Conservation (phyloP, 2,329 filamentous ascomycete species). For the Ceratocystis smalleyi region DNA sequence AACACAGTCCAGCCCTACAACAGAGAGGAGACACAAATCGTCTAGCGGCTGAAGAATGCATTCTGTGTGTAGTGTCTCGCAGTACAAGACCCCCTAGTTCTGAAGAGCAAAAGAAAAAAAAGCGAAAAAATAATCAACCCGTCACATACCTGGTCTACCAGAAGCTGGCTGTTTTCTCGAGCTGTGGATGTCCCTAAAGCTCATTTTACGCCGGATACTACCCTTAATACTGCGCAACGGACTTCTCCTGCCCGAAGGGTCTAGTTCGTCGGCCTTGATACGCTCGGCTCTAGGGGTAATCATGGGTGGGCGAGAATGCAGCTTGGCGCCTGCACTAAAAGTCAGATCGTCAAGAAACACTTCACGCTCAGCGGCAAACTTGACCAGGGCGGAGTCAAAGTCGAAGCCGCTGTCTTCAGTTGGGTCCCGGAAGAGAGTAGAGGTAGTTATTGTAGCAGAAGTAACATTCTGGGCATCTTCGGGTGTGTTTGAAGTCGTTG, state of each 20-base stretch:
- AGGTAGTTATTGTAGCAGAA: slow-evolving; percentile 17
- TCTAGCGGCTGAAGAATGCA: neutral
- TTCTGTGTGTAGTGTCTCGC: neutral
- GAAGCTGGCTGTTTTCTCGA: slow-evolving; percentile 70
- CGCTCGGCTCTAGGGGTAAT: slow-evolving; percentile 68
- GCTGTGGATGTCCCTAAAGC: slow-evolving; percentile 89
- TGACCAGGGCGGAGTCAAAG: slow-evolving; percentile 82
- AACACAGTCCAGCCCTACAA: neutral
- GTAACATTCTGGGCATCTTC: neutral
- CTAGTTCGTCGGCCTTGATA: slow-evolving; percentile 58
- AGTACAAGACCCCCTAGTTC: neutral
- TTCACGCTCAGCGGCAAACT: slow-evolving; percentile 91
- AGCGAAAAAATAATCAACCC: neutral
- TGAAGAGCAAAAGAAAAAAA: neutral
- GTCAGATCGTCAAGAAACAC: slow-evolving; percentile 84
- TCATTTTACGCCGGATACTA: slow-evolving; percentile 82
- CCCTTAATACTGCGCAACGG: slow-evolving; percentile 52
- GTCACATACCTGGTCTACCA: slow-evolving; percentile 48
- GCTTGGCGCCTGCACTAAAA: slow-evolving; percentile 69
- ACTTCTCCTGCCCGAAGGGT: slow-evolving; percentile 36
- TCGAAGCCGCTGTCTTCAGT: slow-evolving; percentile 48
- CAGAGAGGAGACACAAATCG: neutral
- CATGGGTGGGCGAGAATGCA: slow-evolving; percentile 53
- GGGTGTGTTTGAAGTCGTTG: slow-evolving; percentile 14
- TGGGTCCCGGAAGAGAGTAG: slow-evolving; percentile 26